Conservation (phyloP, 73 alveolate genomes). For the Paraurostyla sp. region DNA sequence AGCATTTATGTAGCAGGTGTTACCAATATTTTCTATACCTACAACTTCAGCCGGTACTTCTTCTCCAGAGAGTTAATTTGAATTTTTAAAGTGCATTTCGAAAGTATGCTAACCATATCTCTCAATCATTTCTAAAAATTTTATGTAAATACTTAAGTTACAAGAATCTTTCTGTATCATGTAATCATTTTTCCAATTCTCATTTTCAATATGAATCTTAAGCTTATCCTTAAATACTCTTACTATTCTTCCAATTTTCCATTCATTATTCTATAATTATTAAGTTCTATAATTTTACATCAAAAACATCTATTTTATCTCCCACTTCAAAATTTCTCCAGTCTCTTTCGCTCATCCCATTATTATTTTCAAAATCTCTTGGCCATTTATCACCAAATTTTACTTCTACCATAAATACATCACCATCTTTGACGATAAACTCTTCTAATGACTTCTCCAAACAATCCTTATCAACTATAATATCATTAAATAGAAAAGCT, state of each 20-base stretch:
- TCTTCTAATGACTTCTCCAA: slow-evolving; percentile 62
- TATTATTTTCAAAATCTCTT: slow-evolving; percentile 28
- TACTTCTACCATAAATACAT: slow-evolving; percentile 71
- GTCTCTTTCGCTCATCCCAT: not conserved
- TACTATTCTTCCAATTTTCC: slow-evolving; percentile 70
- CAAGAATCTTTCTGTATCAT: slow-evolving; percentile 44
- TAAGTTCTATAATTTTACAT: not conserved
- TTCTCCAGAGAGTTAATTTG: slow-evolving; percentile 24
- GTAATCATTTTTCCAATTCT: slow-evolving; percentile 63
- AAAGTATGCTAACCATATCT: slow-evolving; percentile 70
- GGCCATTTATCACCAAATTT: slow-evolving; percentile 66
- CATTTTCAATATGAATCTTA: slow-evolving; percentile 60
- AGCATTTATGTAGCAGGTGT: slow-evolving; percentile 85
- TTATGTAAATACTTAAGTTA: not conserved
- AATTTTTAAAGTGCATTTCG: slow-evolving; percentile 54
- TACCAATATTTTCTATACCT: slow-evolving; percentile 79
- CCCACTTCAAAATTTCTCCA: slow-evolving; percentile 77
- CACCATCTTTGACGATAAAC: slow-evolving; percentile 64
- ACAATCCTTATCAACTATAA: slow-evolving; percentile 30
- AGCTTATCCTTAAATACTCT: slow-evolving; percentile 60
- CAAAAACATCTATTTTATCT: slow-evolving; percentile 68
- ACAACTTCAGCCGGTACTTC: slow-evolving; percentile 24
- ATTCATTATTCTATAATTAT: slow-evolving; percentile 57
- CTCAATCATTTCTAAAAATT: slow-evolving; percentile 22
- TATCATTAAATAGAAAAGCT: not conserved